Evolutionary conservation across 768 basidiomycete species (phyloP).

Genomic region (Hortiboletus campestris): DNA sequence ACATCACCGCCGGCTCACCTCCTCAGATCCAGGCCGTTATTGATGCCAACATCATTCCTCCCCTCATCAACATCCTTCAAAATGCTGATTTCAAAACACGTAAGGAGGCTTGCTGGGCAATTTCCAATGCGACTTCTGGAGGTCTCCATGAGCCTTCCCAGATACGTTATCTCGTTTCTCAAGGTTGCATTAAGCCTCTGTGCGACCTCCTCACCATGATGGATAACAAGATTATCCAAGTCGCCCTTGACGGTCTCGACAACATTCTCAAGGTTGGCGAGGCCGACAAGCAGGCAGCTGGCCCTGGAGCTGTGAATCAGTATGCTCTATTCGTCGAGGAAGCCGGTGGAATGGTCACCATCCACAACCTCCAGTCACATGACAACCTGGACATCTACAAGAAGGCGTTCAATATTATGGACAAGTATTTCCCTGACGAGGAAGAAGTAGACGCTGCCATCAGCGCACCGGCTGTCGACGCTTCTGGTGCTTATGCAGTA

Average conservation of each 20-base stretch:
- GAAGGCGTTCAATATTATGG: slow-evolving; percentile 98
- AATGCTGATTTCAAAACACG: slow-evolving; percentile 99
- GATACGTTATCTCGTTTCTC: slow-evolving; percentile 95
- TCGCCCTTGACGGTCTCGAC: slow-evolving; percentile 96
- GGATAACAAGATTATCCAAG: slow-evolving; percentile 99
- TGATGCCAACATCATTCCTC: slow-evolving; percentile 97
- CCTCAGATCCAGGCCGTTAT: slow-evolving; percentile 97
- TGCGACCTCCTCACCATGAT: slow-evolving; percentile 96
- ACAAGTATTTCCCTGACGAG: slow-evolving; percentile 98
- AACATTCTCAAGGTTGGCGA: slow-evolving; percentile 98
- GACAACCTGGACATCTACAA: slow-evolving; percentile 99
- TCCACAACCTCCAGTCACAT: slow-evolving; percentile 98
- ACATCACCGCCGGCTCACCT: slow-evolving; percentile 95
- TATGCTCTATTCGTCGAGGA: slow-evolving; percentile 96
- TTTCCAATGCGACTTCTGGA: slow-evolving; percentile 98
- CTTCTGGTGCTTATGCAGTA: slow-evolving; percentile 73
- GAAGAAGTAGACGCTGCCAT: slow-evolving; percentile 88
- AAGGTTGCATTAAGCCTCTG: slow-evolving; percentile 98
- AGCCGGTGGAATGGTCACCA: slow-evolving; percentile 97
- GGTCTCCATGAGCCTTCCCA: slow-evolving; percentile 95
- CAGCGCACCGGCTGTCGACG: slow-evolving; percentile 70
- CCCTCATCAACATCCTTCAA: slow-evolving; percentile 96
- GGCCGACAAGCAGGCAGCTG: slow-evolving; percentile 81
- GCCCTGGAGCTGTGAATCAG: slow-evolving; percentile 83
- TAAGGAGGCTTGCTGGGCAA: slow-evolving; percentile 99